A percentile compares a stretch with the other conserved stretches of the same genome.
Evolutionary conservation across 352 stramenopile species (phyloP).

Genomic region (Globisporangium abappressorium): DNA sequence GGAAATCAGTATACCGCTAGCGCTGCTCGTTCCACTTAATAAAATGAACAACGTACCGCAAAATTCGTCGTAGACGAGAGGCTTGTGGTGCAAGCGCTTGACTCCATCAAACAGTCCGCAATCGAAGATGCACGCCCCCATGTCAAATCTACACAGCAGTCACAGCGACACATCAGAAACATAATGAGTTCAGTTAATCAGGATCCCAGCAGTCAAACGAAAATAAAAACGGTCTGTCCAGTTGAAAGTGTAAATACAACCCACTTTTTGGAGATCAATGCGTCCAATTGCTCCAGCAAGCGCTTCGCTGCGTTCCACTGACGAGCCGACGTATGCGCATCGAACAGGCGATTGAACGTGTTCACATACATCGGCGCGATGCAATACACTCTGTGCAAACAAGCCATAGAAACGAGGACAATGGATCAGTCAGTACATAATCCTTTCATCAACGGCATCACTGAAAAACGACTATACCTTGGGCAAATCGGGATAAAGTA

Average conservation of each 20-base stretch:
- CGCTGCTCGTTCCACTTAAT: background rate
- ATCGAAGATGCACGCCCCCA: slow-evolving; percentile 81
- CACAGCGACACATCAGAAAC: background rate
- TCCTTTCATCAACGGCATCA: background rate
- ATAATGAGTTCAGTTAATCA: slow-evolving; percentile 1
- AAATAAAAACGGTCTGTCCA: background rate
- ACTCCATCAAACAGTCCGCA: slow-evolving; percentile 84
- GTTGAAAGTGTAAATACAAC: background rate
- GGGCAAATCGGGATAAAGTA: slow-evolving; percentile 81
- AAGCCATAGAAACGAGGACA: slow-evolving; percentile 7
- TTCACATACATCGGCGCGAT: slow-evolving; percentile 78
- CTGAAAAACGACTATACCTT: slow-evolving; percentile 29
- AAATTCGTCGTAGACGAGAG: slow-evolving; percentile 83
- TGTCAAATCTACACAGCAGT: slow-evolving; percentile 52
- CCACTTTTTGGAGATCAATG: slow-evolving; percentile 62
- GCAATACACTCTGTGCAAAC: slow-evolving; percentile 60
- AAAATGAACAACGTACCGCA: slow-evolving; percentile 47
- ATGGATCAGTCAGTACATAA: slow-evolving; percentile 5
- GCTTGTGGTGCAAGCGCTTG: slow-evolving; percentile 78
- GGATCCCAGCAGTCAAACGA: background rate
- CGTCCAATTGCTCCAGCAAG: slow-evolving; percentile 67
- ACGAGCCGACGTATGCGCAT: slow-evolving; percentile 46
- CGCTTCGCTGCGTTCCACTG: slow-evolving; percentile 75
- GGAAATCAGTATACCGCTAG: background rate
- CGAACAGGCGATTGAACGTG: slow-evolving; percentile 73